Evolutionary conservation across 768 basidiomycete genomes (phyloP), one percentile per base, ranked within the genome.

Genomic region (Tylopilus rubrobrunneus): DNA sequence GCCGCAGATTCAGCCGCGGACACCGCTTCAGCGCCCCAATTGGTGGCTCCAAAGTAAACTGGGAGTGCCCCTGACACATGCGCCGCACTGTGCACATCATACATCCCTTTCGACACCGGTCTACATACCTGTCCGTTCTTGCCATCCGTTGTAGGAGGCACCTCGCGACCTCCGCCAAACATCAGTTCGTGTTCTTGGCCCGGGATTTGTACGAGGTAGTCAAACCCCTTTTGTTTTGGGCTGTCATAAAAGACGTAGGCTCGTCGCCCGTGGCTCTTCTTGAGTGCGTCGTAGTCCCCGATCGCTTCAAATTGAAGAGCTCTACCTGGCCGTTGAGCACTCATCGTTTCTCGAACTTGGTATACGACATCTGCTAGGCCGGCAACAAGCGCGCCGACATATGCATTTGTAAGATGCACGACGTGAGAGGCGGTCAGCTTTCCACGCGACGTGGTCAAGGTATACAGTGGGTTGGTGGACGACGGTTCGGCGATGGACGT

Each of bases 161-260:
- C 68, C 41, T 73, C 71, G 48, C 77, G 71, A 9, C 80, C 86
- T 6, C 83, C 85, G n/a, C 87, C 86, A 51, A 86, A 79, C 79
- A 87, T 84, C 50, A 89, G 73, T 57, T 78, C 77, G 45, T 70
- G 69, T 49, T 71, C 76, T 41, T 67, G 73, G 11, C 52, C 41
- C 21, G 75, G 72, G 44, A 82, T 78, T 66, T 88, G 87, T 7
- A 86, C 85, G 54, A 89, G 78, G 64, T 88, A 89, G 62, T 87
- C 85, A 64, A 76, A 86, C 8, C 71, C 75, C 49, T 70, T 69
- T 21, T 48, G 54, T 10, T 67, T 59, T 4, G 66, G 62, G 7
- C 68, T 71, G 5, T 80, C 74, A 64, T 78, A 82, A 64, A 88
- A 82, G 34, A 86, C 71, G 64, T 82, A 87, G 7, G 83, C 76